Evolutionary conservation across 2,329 filamentous ascomycete species (phyloP).

Genomic region (Chaetomium globosum): DNA sequence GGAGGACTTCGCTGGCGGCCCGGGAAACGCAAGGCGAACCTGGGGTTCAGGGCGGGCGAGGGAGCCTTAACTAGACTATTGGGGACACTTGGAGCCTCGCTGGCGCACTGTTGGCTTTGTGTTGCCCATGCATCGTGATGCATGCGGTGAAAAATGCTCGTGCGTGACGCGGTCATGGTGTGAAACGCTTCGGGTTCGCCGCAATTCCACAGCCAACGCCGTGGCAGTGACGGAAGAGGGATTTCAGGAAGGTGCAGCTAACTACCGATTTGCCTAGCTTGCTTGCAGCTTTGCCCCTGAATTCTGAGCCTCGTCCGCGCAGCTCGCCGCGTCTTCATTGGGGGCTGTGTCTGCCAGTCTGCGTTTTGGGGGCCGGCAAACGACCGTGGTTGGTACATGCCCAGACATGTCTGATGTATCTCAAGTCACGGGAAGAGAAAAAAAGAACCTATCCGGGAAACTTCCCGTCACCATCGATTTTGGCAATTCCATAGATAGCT

Average conservation of each 20-base stretch:
- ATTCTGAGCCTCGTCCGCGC: not conserved
- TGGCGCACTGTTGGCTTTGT: not conserved
- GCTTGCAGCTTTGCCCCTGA: not conserved
- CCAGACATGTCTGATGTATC: not conserved
- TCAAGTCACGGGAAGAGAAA: not conserved
- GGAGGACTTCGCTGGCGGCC: not conserved
- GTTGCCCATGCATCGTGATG: not conserved
- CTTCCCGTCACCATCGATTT: no score
- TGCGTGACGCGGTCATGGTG: constrained; percentile 7
- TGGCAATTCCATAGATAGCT: not conserved
- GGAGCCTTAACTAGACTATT: constrained; percentile 7
- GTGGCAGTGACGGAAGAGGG: not conserved
- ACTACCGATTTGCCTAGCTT: not conserved
- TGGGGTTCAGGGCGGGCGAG: not conserved
- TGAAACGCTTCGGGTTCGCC: constrained; percentile 11
- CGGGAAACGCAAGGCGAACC: constrained; percentile 2
- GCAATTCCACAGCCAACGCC: constrained; percentile 3
- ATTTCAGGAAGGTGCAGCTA: constrained; percentile 5
- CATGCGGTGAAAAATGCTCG: not conserved
- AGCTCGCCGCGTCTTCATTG: constrained; percentile 10
- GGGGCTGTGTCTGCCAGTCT: not conserved
- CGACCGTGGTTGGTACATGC: no score
- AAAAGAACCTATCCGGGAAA: not conserved
- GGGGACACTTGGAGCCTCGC: not conserved
- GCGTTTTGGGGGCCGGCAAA: not conserved